Base-by-base conservation (phyloP, 2,329 filamentous ascomycete species). In the Pestalotiopsis sp. region DNA sequence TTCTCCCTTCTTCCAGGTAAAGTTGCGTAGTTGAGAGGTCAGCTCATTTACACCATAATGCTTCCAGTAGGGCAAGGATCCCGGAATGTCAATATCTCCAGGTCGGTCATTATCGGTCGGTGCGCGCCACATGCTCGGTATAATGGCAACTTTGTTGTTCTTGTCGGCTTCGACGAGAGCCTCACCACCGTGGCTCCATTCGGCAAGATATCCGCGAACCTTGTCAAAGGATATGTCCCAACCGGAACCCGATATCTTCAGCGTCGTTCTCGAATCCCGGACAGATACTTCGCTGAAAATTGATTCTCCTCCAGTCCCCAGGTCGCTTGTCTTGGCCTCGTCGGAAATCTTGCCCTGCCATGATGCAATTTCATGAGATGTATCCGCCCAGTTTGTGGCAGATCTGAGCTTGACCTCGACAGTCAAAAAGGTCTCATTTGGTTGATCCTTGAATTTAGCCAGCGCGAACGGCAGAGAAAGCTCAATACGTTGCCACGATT, bases 51-150 rank as follows among this genome's bases (percentile, higher is more conserved):
- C 79, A 0, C 85, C 85, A 65, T 84, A 85, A 20, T 83, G 80
- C 59, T 83, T 79, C 90, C 90, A 92, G 72, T 91, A 87, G 4
- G 83, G 84, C 3, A 86, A 82, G 7, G 66, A 62, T 4, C 57
- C 66, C 4, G 66, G 66, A 4, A 63, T 56, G 31, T 67, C 41
- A 14, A 38, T 67, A 12, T 87, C 86, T 17, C 78, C 74, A 0
- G 86, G 83, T 0, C 81, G 80, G 73, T 92, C 90, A 73, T 92
- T 92, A 77, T 92, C 88, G 0, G 90, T 92, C 14, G 86, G 84
- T 0, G 90, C 87, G 4, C 90, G 87, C 85, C 89, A 92, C 78
- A 92, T 88, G 5, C 83, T 81, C 1, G 87, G 83, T 9, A 77
- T 73, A 17, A 84, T 76, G 25, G 81, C 83, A 3, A 78, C 77